Percentiles rank a stretch among this genome's conserved stretches.
Evolutionary conservation across 208 protist genomes (phyloP).

Genomic region (Trichomonas tenax): DNA sequence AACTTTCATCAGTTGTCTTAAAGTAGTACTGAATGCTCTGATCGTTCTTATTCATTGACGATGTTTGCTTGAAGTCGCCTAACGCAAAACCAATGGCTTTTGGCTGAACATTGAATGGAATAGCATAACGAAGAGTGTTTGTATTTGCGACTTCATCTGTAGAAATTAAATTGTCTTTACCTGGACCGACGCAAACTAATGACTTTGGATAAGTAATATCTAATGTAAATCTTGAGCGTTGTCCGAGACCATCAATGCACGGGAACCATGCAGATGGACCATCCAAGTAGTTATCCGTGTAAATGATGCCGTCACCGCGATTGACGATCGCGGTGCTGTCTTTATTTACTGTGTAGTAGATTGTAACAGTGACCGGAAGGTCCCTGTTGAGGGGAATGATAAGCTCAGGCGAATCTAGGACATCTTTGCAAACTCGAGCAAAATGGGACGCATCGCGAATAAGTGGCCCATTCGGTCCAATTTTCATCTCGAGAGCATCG

Average conservation of each 20-base stretch:
- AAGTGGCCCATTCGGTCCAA: neutral
- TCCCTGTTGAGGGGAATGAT: neutral
- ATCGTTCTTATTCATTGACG: neutral
- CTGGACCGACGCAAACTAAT: neutral
- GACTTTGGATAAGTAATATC: neutral
- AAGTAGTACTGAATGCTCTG: neutral
- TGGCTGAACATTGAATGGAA: neutral
- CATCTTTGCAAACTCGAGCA: neutral
- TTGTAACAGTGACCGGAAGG: neutral
- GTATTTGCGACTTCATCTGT: neutral
- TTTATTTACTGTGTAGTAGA: neutral
- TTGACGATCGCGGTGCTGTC: neutral
- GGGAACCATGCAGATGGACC: constrained; percentile 15
- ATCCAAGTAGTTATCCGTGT: neutral
- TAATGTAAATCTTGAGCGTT: neutral
- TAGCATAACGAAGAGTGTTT: neutral
- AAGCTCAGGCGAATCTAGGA: neutral
- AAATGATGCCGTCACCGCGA: neutral
- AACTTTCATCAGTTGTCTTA: neutral
- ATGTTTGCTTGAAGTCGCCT: neutral
- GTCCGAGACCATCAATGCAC: neutral
- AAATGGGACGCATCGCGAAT: neutral
- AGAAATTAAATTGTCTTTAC: neutral
- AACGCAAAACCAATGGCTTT: neutral
- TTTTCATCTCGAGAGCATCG: neutral